These are phyloP conservation scores for Fusarium sp. DNA, from an alignment of 2,329 filamentous ascomycete species.

Conservation along the genomic window DNA sequence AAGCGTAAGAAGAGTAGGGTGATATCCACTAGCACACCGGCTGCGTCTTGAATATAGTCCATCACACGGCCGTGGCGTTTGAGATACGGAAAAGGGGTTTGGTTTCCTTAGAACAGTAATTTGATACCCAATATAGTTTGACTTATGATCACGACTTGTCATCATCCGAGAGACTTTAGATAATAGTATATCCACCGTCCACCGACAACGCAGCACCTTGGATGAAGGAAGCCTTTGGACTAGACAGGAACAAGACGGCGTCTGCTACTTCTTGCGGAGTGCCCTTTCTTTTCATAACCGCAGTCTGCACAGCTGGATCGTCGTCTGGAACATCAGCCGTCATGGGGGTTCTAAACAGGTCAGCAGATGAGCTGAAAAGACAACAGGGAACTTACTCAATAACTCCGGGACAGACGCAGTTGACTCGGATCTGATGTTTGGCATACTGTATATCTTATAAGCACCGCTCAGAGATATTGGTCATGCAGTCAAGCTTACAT, in stretches of 20 bases:
- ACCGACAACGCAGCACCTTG: constrained; percentile 57
- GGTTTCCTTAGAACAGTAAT: constrained; percentile 23
- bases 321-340: constrained; percentile 53
- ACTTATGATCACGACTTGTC: constrained; percentile 2
- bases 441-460: constrained; percentile 50
- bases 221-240: constrained; percentile 58
- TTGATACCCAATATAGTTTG: constrained; percentile 43
- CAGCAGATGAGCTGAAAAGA: not conserved
- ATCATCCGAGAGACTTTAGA: not conserved
- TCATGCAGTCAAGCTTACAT: constrained; percentile 46
- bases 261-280: constrained; percentile 60
- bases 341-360: constrained; percentile 53
- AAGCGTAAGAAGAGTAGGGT: constrained; percentile 63
- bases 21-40: constrained; percentile 50
- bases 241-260: constrained; percentile 57
- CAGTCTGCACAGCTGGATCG: constrained; percentile 48
- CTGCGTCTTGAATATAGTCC: constrained; percentile 41
- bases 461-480: not conserved
- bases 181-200: constrained; percentile 58
- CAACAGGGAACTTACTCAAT: constrained; percentile 49
- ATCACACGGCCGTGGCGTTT: constrained; percentile 18
- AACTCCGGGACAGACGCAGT: constrained; percentile 59
- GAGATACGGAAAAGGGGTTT: not conserved
- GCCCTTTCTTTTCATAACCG: constrained; percentile 54
- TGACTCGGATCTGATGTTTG: constrained; percentile 57